Evolutionary conservation across 306 rosid genomes (phyloP).

Genomic region (Geum urbanum): DNA sequence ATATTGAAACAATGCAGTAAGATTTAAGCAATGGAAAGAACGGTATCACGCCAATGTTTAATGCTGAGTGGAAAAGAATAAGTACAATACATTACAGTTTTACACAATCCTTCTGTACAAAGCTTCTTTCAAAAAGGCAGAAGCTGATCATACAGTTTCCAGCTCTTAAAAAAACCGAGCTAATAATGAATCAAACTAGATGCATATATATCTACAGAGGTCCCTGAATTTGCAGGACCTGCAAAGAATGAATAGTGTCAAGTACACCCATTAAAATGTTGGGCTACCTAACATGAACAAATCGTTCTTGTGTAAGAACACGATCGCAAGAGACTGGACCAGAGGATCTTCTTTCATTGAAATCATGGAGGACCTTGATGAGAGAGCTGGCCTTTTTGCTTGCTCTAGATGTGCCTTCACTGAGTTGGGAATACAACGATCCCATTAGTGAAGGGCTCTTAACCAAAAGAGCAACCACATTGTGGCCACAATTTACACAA

Average conservation of each 20-base stretch:
- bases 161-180: constrained; percentile 61
- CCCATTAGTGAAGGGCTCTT: constrained; percentile 62
- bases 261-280: constrained; percentile 25
- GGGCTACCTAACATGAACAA: constrained; percentile 59
- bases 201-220: constrained; percentile 17
- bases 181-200: constrained; percentile 28
- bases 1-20: constrained; percentile 9
- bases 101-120: constrained; percentile 19
- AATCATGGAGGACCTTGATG: constrained; percentile 63
- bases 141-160: constrained; percentile 40
- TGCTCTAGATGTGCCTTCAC: constrained; percentile 62
- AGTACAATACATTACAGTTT: constrained; percentile 19
- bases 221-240: constrained; percentile 28
- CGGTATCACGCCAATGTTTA: constrained; percentile 16
- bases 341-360: constrained; percentile 50
- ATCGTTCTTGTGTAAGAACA: constrained; percentile 48
- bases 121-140: constrained; percentile 51
- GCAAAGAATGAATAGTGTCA: constrained; percentile 10
- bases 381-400: constrained; percentile 64
- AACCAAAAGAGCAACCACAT: constrained; percentile 46
- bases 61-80: constrained; percentile 3
- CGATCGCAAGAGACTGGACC: constrained; percentile 35
- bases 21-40: background rate
- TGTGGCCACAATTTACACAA: constrained; percentile 48
- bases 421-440: constrained; percentile 52